phyloP scores from a whole-genome alignment of 495 filamentous ascomycete species.

The Xylaria telfairii region DNA sequence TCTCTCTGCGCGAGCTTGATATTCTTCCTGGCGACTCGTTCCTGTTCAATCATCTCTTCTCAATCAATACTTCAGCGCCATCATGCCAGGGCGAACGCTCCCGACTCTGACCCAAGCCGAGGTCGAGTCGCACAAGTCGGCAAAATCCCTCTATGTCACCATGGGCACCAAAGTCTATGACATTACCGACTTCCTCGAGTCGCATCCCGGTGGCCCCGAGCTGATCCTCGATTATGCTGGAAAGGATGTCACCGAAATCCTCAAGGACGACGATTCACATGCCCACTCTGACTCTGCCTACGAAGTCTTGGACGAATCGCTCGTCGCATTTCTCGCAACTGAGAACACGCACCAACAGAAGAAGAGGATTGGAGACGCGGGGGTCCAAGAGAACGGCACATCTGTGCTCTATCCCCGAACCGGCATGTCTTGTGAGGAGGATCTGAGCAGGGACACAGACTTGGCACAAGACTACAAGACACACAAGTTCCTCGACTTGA shows the following conservation, averaged over 20 bases:
- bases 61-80: constrained; percentile 24
- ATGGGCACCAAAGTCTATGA: constrained; percentile 91
- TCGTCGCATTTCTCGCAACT: constrained; percentile 77
- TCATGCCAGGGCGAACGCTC: constrained; percentile 63
- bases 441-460: constrained; percentile 87
- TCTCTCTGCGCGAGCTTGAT: background rate
- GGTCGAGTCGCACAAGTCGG: constrained; percentile 78
- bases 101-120: constrained; percentile 81
- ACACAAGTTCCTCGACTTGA: constrained; percentile 93
- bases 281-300: constrained; percentile 88
- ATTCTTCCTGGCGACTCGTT: background rate
- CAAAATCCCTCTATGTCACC: constrained; percentile 91
- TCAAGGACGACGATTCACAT: constrained; percentile 85
- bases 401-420: constrained; percentile 69
- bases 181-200: constrained; percentile 84
- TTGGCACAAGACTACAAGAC: constrained; percentile 72
- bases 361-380: constrained; percentile 29
- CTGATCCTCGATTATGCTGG: constrained; percentile 89
- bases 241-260: constrained; percentile 81
- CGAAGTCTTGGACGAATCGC: constrained; percentile 79
- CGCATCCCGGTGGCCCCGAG: constrained; percentile 90
- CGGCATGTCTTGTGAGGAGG: constrained; percentile 84
- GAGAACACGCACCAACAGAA: constrained; percentile 48
- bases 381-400: constrained; percentile 43
- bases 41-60: background rate